Evolutionary conservation across 306 rosid genomes (phyloP), one percentile per base, ranked within the genome.

Genomic region (Quercus cerris): DNA sequence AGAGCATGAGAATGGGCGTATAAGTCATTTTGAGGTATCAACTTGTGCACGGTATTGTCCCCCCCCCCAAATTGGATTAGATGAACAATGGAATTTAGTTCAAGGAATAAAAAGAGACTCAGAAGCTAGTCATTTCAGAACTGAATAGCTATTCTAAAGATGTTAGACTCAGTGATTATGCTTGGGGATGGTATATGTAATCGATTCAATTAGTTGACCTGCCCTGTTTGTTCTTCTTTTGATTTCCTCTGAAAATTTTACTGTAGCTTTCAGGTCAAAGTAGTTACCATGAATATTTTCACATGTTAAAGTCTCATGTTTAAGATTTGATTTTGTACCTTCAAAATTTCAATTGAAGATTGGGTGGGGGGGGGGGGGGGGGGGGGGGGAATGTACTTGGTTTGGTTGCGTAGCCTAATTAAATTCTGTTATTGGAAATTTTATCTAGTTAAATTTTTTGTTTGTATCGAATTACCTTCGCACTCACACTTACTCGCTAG

Each of bases 311-410:
- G 38, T 58, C 52, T 80, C 22, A 23, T 23, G 23, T 23, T 23
- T 23, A 1, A 23, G 23, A 23, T 23, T 23, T 23, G 23, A 23
- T 23, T 23, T 23, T 23, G 23, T 23, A 54, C 67, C 33, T 55
- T 56, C 28, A 31, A 64, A 70, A 74, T 70, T 76, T 84, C 74
- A 46, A 18, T 71, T 38, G 49, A 46, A 84, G 71, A 71, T 18
- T 18, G 22, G 64, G 11, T 41, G 73, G 71, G 20, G 22, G 64
- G 11, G 51, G 73, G 71, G 20, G 22, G 64, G 11, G 51, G 73
- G 71, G 23, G 18, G 18, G 64, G 11, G 51, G 69, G 71, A 74
- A 72, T 70, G 17, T 66, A 62, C 46, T 70, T 75, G 5, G 58
- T 41, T 25, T 25, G 1, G 27, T 25, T 25, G 27, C 27, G 2